These are phyloP conservation scores for Eucalyptus microcorys DNA, from an alignment of 345 rosid genomes.

Conservation along the genomic window DNA sequence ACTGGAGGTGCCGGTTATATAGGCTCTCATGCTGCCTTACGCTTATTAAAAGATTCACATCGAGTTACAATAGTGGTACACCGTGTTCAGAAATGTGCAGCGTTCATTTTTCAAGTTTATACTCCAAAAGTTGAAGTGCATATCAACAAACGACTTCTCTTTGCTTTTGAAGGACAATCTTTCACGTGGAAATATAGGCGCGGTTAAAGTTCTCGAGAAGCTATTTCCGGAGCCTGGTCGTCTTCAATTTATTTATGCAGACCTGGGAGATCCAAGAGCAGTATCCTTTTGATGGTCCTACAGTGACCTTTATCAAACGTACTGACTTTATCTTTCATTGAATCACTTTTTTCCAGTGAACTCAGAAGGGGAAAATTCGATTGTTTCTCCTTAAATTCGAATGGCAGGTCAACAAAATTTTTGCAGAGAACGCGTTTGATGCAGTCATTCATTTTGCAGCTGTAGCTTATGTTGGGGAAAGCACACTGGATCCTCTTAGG, in stretches of 20 bases:
- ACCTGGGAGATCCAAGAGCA: slow-evolving; percentile 77
- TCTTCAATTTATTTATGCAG: slow-evolving; percentile 90
- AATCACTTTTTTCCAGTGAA: background rate
- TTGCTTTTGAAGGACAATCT: slow-evolving; percentile 70
- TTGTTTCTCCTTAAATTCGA: slow-evolving; percentile 16
- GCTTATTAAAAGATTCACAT: slow-evolving; percentile 52
- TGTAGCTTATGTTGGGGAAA: slow-evolving; percentile 99
- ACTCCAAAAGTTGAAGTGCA: background rate
- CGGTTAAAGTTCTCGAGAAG: slow-evolving; percentile 68
- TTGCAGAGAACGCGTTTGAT: slow-evolving; percentile 85
- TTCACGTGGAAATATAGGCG: slow-evolving; percentile 92
- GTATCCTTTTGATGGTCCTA: slow-evolving; percentile 29
- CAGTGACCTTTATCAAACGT: background rate
- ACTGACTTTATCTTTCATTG: background rate
- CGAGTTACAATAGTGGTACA: slow-evolving; percentile 62
- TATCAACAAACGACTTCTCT: background rate
- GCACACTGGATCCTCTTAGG: slow-evolving; percentile 92
- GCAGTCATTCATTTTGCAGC: slow-evolving; percentile 99
- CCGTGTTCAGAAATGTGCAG: background rate
- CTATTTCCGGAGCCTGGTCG: slow-evolving; percentile 90
- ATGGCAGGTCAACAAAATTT: slow-evolving; percentile 70
- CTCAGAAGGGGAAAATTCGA: background rate
- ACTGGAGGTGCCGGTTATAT: slow-evolving; percentile 83
- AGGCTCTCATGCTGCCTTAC: slow-evolving; percentile 67
- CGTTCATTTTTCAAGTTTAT: background rate